Evolutionary conservation across 257 asterid species (phyloP), one percentile per base, ranked within the genome.

Genomic region (Cinchona pubescens): DNA sequence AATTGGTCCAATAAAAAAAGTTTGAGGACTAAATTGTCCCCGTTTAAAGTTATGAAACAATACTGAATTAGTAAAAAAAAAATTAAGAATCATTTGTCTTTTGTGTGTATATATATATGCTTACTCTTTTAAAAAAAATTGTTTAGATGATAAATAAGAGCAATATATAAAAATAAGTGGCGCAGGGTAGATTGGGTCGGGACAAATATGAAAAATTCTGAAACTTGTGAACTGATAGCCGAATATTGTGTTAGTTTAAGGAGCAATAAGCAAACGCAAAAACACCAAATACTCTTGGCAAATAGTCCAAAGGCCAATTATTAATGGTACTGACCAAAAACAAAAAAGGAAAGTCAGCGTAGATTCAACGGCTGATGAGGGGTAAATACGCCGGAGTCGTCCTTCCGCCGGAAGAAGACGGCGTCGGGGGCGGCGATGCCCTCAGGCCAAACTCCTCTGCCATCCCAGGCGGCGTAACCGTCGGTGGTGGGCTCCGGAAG

Each of bases 401-500:
- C 40, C 69, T 65, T 19, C 83, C 70, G 60, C 78, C 77, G 79
- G 80, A 75, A 75, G 92, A 86, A 43, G 86, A 72, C 64, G 83
- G 76, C 2, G 86, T 70, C 64, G 83, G 76, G 1, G 86, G 68
- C 61, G 83, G 76, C 1, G 87, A 79, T 13, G n/a, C 71, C 4
- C 63, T 76, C 76, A 82, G 93, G 1, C 56, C 88, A 48, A 66
- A 53, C 64, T 34, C 76, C 72, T 79, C 79, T 67, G 84, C 67
- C 66, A 40, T 78, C 35, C 78, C 51, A 73, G 75, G 73, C 25
- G 83, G 76, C 9, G 76, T 78, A 56, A 42, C 38, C 59, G 79
- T 68, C 2, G 87, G 83, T 0, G 77, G 38, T 2, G 90, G 80
- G 9, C 85, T 87, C 11, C 91, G 98, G 14, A 92, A 95, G 86